Evolutionary conservation across 495 filamentous ascomycete genomes (phyloP).

Genomic region (Platismatia glauca): DNA sequence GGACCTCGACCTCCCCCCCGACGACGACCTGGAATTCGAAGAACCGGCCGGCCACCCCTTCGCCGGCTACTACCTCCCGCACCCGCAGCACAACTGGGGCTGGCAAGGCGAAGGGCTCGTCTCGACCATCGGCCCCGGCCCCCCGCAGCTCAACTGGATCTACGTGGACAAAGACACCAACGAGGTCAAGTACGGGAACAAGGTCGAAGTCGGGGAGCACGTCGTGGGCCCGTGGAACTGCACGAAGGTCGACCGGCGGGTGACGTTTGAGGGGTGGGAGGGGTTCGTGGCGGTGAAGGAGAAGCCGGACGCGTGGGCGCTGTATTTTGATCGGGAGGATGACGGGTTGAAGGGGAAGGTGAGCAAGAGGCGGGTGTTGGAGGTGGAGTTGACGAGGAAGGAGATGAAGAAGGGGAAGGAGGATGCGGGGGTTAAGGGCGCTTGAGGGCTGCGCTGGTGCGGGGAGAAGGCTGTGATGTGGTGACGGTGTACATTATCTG

Average conservation of each 20-base stretch:
- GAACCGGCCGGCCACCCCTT: conserved; percentile 43
- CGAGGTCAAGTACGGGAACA: conserved; percentile 45
- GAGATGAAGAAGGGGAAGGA: conserved; percentile 17
- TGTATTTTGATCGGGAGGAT: conserved; percentile 42
- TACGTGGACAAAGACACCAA: conserved; percentile 50
- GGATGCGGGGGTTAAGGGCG: conserved; percentile 9
- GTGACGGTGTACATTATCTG: neutral
- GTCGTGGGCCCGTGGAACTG: conserved; percentile 49
- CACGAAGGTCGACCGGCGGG: conserved; percentile 44
- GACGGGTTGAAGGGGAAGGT: conserved; percentile 30
- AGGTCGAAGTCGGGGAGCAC: conserved; percentile 36
- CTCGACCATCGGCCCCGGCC: conserved; percentile 47
- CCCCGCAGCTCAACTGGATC: conserved; percentile 57
- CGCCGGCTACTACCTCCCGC: conserved; percentile 52
- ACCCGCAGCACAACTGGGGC: conserved; percentile 47
- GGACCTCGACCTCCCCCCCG: conserved; percentile 19
- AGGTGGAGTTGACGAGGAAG: conserved; percentile 17
- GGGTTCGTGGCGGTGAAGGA: conserved; percentile 41
- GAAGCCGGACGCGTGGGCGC: conserved; percentile 33
- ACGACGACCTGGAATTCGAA: conserved; percentile 30
- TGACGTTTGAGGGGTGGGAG: conserved; percentile 48
- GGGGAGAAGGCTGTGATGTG: too few species aligned
- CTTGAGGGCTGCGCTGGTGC: neutral
- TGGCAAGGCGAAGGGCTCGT: conserved; percentile 41
- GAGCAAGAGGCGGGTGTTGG: conserved; percentile 10